These are phyloP conservation scores for Neophaeococcomyces mojaviensis DNA, from an alignment of 2,329 filamentous ascomycete species.

Conservation along the genomic window DNA sequence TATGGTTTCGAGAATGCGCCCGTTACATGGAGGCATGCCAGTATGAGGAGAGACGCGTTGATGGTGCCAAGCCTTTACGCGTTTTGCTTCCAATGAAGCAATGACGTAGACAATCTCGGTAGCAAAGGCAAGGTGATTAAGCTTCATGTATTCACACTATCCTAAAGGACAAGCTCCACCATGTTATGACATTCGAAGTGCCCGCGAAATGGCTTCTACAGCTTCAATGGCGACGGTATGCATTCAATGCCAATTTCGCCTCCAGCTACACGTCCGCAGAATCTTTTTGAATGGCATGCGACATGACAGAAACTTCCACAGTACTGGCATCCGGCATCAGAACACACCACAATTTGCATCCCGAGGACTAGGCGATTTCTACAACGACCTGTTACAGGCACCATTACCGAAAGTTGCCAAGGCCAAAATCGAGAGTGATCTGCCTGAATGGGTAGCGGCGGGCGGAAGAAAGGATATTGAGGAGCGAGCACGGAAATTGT, in stretches of 20 bases:
- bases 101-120: too few species aligned
- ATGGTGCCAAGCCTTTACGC: too few species aligned
- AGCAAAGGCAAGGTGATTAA: too few species aligned
- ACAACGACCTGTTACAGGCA: constrained; percentile 34
- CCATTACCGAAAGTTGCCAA: constrained; percentile 17
- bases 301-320: neutral
- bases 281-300: neutral
- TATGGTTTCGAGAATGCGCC: too few species aligned
- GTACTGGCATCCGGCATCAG: constrained; percentile 20
- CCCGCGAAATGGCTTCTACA: constrained; percentile 1
- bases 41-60: too few species aligned
- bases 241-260: constrained; percentile 2
- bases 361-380: constrained; percentile 37
- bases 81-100: too few species aligned
- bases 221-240: neutral
- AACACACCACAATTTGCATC: constrained; percentile 25
- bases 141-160: too few species aligned
- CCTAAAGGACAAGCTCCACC: too few species aligned
- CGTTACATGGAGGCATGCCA: too few species aligned
- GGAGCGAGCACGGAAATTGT: constrained; percentile 61
- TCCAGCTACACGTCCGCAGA: neutral
- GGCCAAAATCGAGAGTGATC: constrained; percentile 5
- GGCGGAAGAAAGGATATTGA: constrained; percentile 24
- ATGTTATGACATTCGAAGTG: constrained; percentile 1
- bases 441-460: constrained; percentile 19